Evolutionary conservation across 75 land plant species (phyloP), one percentile per base, ranked within the genome.

Genomic region (Picea sitchensis): DNA sequence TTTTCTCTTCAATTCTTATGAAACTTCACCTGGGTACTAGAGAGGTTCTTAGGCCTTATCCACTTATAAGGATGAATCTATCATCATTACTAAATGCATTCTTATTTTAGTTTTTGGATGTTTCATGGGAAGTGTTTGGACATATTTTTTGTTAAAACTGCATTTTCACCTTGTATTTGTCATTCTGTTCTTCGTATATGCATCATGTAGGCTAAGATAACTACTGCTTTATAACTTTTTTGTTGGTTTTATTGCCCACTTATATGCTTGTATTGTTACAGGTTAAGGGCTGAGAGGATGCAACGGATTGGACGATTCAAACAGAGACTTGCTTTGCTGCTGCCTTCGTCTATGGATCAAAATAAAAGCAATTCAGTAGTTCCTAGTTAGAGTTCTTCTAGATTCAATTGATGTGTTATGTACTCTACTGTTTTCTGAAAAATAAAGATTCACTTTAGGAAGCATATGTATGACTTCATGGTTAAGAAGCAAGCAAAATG

Each of bases 271-370:
- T 41, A 71, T 56, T 75, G 83, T 41, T 77, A 80, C 81, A 85
- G 87, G 77, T 78, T 86, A 41, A 78, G 86, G 32, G 81, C 84
- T 26, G 78, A 83, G 30, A 78, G 86, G 62, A 83, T 14, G 78
- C 81, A 79, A 36, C 56, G 81, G 32, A 83, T 85, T 63, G 81
- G 73, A 59, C 84, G 87, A 58, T 85, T 83, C 78, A 85, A 83
- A 73, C 87, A 86, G 54, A 80, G 87, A 44, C 86, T 85, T 30
- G 85, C 87, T 17, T 75, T 85, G 76, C 77, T 84, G 61, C 73
- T 84, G 76, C 86, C 85, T 71, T 41, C 73, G 44, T 71, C 73
- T 14, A 41, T 71, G 73, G 73, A 71, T 44, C 51, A 71, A 71
- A 71, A 41, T 41, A 71, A 71, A 71, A 71, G 9, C 11, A n/a